A percentile compares a stretch with the other conserved stretches of the same genome.
phyloP scores from a whole-genome alignment of 2,329 filamentous ascomycete genomes.

The Trichoderma brevicompactum region DNA sequence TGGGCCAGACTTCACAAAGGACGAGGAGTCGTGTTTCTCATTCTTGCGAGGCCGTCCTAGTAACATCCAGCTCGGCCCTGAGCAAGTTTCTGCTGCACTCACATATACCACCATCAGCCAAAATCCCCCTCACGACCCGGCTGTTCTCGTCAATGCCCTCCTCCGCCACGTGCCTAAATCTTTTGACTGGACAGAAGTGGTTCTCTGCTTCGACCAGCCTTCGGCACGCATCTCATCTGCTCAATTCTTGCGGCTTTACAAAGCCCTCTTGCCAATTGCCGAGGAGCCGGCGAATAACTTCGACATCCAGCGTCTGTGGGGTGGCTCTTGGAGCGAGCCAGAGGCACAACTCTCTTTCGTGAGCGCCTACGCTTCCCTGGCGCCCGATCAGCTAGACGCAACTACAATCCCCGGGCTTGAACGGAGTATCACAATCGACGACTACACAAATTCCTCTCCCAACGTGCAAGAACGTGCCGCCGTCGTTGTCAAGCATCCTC shows the following conservation, averaged over 20 bases:
- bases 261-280: constrained; percentile 75
- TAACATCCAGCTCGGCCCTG: constrained; percentile 70
- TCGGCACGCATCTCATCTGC: constrained; percentile 73
- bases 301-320: constrained; percentile 89
- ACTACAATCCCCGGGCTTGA: constrained; percentile 82
- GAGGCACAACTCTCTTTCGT: constrained; percentile 94
- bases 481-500: constrained; percentile 77
- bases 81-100: constrained; percentile 80
- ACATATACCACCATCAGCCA: constrained; percentile 67
- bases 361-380: constrained; percentile 79
- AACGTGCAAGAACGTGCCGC: constrained; percentile 58
- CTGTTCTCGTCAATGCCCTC: constrained; percentile 64
- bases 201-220: constrained; percentile 80
- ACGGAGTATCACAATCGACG: constrained; percentile 70
- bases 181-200: constrained; percentile 72
- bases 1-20: constrained; percentile 75
- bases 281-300: constrained; percentile 56
- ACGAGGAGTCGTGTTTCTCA: constrained; percentile 66
- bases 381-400: constrained; percentile 77
- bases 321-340: constrained; percentile 82
- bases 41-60: constrained; percentile 59
- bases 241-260: constrained; percentile 83
- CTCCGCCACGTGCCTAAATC: constrained; percentile 63
- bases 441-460: constrained; percentile 55
- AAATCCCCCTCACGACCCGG: constrained; percentile 57